phyloP scores from a whole-genome alignment of 257 asterid genomes.

The Asclepias syriaca region DNA sequence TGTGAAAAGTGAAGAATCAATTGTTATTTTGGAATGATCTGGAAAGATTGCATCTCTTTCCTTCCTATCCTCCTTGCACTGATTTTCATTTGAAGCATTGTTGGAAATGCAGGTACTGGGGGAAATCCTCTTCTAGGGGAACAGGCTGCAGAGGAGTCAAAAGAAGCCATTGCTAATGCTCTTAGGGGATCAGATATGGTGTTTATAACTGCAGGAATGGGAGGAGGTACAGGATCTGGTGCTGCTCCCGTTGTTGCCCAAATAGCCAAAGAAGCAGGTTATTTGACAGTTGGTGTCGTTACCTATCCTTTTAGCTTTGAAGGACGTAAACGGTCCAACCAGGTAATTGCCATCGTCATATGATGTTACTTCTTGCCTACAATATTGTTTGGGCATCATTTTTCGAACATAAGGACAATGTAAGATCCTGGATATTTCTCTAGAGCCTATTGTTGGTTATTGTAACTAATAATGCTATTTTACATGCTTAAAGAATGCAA shows the following conservation, averaged over 20 bases:
- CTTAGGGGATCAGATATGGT: slow-evolving; percentile 98
- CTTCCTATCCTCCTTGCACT: neutral
- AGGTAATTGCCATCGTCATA: slow-evolving; percentile 47
- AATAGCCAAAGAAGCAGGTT: slow-evolving; percentile 90
- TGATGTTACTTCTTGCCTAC: neutral
- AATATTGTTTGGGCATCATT: neutral
- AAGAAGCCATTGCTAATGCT: slow-evolving; percentile 79
- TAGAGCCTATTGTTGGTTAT: neutral
- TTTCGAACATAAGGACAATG: neutral
- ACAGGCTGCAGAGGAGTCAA: slow-evolving; percentile 98
- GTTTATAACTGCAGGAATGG: slow-evolving; percentile 99
- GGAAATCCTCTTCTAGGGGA: slow-evolving; percentile 95
- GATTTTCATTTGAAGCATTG: slow-evolving; percentile 9
- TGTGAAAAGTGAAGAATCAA: neutral
- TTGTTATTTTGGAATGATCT: neutral
- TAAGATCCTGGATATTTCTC: neutral
- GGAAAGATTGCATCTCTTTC: neutral
- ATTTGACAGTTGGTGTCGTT: slow-evolving; percentile 95
- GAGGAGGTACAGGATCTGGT: slow-evolving; percentile 99
- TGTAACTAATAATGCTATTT: neutral
- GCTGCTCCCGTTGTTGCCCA: slow-evolving; percentile 98
- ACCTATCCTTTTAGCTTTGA: slow-evolving; percentile 97
- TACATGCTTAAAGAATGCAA: neutral
- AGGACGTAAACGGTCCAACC: slow-evolving; percentile 88
- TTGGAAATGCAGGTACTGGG: slow-evolving; percentile 70